These are phyloP conservation scores for Xylaria polymorpha DNA, from an alignment of 2,329 filamentous ascomycete species.

Conservation along the genomic window DNA sequence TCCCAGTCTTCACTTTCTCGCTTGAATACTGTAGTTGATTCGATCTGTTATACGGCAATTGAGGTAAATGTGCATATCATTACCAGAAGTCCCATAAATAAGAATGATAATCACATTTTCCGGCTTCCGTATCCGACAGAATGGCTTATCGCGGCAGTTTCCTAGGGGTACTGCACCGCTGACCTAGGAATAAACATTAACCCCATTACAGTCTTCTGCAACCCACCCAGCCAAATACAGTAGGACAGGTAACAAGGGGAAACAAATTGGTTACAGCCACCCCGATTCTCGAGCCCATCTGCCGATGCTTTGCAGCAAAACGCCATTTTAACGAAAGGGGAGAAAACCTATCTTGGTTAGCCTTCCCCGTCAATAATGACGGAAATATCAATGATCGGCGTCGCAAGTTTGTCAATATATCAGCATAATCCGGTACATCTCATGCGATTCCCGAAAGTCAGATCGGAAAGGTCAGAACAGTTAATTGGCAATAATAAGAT, in stretches of 20 bases:
- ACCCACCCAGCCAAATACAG: not conserved
- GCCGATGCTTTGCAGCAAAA: constrained; percentile 14
- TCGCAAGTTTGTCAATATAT: constrained; percentile 20
- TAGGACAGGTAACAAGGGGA: not conserved
- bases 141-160: not conserved
- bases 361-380: constrained; percentile 15
- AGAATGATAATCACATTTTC: not conserved
- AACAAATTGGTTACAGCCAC: not conserved
- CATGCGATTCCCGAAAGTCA: constrained; percentile 23
- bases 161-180: not conserved
- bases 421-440: constrained; percentile 23
- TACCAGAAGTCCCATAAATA: constrained; percentile 4
- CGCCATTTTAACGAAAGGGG: not conserved
- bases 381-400: constrained; percentile 27
- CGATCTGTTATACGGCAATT: constrained; percentile 17
- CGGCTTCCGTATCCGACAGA: not conserved
- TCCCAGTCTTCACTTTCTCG: constrained; percentile 11
- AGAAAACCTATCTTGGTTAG: not conserved
- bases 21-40: constrained; percentile 12
- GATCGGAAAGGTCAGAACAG: constrained; percentile 29
- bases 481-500: constrained; percentile 36
- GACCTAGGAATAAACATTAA: constrained; percentile 1
- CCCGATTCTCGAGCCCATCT: not conserved
- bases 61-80: constrained; percentile 15
- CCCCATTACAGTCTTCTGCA: not conserved